Evolutionary conservation across 495 filamentous ascomycete species (phyloP).

Genomic region (Pseudevernia furfuracea): DNA sequence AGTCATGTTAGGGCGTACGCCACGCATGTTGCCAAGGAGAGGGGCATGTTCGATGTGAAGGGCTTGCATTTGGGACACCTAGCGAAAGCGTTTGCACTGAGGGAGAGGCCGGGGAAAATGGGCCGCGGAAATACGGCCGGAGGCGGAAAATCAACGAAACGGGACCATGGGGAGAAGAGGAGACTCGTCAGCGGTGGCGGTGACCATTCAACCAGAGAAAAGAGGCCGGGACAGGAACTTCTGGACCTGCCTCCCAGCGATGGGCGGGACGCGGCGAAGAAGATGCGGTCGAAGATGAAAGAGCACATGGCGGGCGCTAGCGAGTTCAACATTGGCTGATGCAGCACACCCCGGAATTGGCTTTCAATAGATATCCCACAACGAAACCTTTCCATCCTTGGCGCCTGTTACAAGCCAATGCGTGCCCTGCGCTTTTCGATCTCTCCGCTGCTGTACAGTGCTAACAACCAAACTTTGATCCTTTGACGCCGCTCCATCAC

Average conservation of each 20-base stretch:
- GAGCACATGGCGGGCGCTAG: conserved; percentile 62
- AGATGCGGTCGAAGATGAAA: conserved; percentile 78
- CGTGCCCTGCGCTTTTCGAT: conserved; percentile 54
- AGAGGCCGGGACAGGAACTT: conserved; percentile 29
- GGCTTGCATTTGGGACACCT: conserved; percentile 84
- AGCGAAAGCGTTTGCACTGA: conserved; percentile 83
- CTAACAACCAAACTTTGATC: background rate
- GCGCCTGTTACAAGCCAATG: conserved; percentile 90
- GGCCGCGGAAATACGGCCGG: conserved; percentile 37
- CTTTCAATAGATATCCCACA: conserved; percentile 87
- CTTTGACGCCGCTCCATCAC: background rate
- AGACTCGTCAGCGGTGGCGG: conserved; percentile 25
- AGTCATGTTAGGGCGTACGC: conserved; percentile 92
- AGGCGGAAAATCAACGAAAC: conserved; percentile 40
- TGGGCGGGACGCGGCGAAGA: conserved; percentile 56
- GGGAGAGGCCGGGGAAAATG: conserved; percentile 82
- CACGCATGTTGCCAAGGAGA: conserved; percentile 79
- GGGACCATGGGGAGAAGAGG: conserved; percentile 30
- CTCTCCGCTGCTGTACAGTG: conserved; percentile 54
- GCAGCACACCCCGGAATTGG: background rate
- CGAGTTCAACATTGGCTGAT: conserved; percentile 84
- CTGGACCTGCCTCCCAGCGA: conserved; percentile 37
- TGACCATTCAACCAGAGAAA: conserved; percentile 4
- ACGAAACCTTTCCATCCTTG: conserved; percentile 91
- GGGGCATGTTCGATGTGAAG: conserved; percentile 79